Evolutionary conservation across 805 yeast species (phyloP), one percentile per base, ranked within the genome.

Genomic region (Spathaspora hagerdaliae): DNA sequence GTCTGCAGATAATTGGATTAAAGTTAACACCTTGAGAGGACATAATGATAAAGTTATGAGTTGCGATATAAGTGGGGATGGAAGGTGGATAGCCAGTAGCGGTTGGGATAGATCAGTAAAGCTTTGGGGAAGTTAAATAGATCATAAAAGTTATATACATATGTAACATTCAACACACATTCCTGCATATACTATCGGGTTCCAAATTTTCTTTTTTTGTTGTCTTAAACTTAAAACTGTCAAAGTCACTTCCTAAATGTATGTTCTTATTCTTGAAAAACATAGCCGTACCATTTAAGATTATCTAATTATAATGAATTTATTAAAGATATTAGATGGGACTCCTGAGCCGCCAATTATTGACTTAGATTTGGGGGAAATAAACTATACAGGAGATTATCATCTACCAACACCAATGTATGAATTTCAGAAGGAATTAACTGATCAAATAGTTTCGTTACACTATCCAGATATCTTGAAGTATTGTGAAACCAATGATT

Each of bases 401-500:
- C 78, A 81, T 61, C 68, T 90, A 27, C 86, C 95, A 1, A 83
- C 92, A 6, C 91, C 96, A 3, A 79, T 90, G 82, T 79, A 84
- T 44, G 88, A 85, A 50, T 87, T 87, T 53, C 98, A 92, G 60
- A 85, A 83, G 56, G 94, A 90, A 56, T 73, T 92, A 43, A 87
- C 91, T 9, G 96, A 92, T 63, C 96, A 90, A 60, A 90, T 94
- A 29, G 87, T 92, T 10, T 87, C 96, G 1, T 71, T 90, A 36
- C 98, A 92, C 64, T 92, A 91, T 60, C 81, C 92, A 31, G 98
- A 91, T 59, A 89, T 92, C 47, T 71, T 92, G 54, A 83, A 89
- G 64, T 91, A 85, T 61, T 90, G 87, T 58, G 96, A 89, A 60
- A 70, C 79, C 41, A 67, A 74, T 46, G 76, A 73, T 50, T 65